Evolutionary conservation across 208 protist genomes (phyloP), one percentile per base, ranked within the genome.

Genomic region (Leishmania turanica): DNA sequence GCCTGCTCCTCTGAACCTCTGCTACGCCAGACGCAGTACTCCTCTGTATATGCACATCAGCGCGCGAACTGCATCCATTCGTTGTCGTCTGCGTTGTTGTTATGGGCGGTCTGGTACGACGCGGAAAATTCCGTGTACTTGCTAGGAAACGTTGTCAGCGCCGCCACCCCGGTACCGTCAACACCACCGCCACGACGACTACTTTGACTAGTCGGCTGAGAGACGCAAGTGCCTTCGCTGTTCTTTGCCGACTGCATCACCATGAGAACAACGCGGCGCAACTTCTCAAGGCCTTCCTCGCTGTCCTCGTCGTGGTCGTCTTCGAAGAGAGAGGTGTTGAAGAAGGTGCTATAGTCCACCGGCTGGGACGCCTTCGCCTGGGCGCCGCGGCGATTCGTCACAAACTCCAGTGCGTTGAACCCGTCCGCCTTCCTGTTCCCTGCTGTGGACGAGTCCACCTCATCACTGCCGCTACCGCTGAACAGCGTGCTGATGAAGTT

Each of bases 261-360:
- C 34, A 87, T 87, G 45, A 31, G 72, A 34, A 90, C 77, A n/a
- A 88, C 75, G 42, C 85, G 80, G 60, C 85, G 85, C 78, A 88
- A 58, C 62, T 86, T 69, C 75, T 87, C 84, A 31, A 90, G 78
- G 31, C 78, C 60, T 66, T 88, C 83, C 71, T 85, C 79, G 70
- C 81, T 84, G 69, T 88, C 85, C 72, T 88, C 88, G 68, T 90
- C 88, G 45, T 68, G 70, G 54, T 89, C 88, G 70, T 92, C 89
- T 34, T 84, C 86, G 47, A 86, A 86, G 70, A 88, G 76, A 65
- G 56, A 79, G 47, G 71, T 86, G 78, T 64, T 88, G 27, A 84
- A 84, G 56, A 86, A 88, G 56, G 69, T 86, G 75, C 69, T 84
- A 68, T 86, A 88, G 68, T 77, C 77, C 62, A 81, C 77, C 40